Base-by-base conservation (phyloP, 768 basidiomycete genomes). In the Xanthoconium purpureum region DNA sequence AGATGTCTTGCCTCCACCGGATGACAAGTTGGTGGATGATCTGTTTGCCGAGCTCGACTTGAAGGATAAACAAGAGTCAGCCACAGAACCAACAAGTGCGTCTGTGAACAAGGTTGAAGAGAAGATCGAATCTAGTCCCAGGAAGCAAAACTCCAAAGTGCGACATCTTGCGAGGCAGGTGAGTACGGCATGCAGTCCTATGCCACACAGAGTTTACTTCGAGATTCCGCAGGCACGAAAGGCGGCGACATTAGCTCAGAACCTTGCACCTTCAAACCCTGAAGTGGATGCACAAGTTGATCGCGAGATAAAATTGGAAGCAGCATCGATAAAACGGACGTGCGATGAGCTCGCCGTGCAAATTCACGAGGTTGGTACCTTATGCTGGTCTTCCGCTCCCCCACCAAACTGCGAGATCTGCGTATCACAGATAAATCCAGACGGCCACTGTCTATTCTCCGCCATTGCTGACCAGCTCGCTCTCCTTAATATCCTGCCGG, bases 361-460 rank as follows among this genome's bases (percentile, higher is more conserved):
- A 55, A 76, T 90, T 39, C 73, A 84, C 58, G 84, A 93, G 78
- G 89, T 85, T 54, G 52, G 75, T 63, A 45, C 47, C 38, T 48
- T 44, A 33, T 9, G n/a, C 30, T 50, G 9, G 8, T 47, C 36
- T 42, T 50, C 12, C 33, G 8, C 33, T 18, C 18, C 24, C 57
- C 39, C 38, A 46, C 50, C 18, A 47, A 50, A 47, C 47, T 51
- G 36, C 43, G 20, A 50, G 52, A 37, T 39, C 35, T 52, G 11
- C 38, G 6, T n/a, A 7, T 15, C n/a, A 55, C 62, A 97, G 94
- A 88, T 98, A 63, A 85, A 86, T 56, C 93, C 96, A 17, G 96
- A 98, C 64, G 96, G 96, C 0, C 95, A 98, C 64, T 98, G 96
- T 74, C 84, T 98, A 32, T 99, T 89, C 75, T 89, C 93, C 46